A percentile compares a stretch with the other conserved stretches of the same genome.
Evolutionary conservation across 495 filamentous ascomycete species (phyloP).

Genomic region (Niebla homalea): DNA sequence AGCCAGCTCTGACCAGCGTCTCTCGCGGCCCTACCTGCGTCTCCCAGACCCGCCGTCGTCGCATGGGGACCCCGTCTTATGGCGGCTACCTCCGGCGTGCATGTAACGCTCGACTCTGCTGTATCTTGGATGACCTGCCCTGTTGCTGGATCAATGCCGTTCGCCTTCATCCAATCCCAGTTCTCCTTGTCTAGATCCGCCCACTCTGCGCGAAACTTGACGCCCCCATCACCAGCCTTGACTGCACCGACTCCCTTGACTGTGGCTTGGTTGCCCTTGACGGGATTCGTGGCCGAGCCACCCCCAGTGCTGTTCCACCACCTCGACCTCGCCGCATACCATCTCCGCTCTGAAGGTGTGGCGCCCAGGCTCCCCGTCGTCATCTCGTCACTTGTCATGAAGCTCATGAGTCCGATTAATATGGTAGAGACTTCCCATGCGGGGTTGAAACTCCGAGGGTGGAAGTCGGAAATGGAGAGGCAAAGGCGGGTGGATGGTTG

Average conservation of each 20-base stretch:
- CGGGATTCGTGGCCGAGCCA: slow-evolving; percentile 50
- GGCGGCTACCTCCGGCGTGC: slow-evolving; percentile 52
- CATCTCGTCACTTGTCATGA: slow-evolving; percentile 99
- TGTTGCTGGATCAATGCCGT: slow-evolving; percentile 65
- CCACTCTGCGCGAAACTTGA: slow-evolving; percentile 84
- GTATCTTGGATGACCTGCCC: slow-evolving; percentile 42
- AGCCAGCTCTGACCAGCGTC: slow-evolving; percentile 74
- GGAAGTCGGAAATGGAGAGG: slow-evolving; percentile 91
- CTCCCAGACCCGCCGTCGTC: slow-evolving; percentile 59
- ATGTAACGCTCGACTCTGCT: slow-evolving; percentile 19
- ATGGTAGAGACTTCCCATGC: slow-evolving; percentile 99
- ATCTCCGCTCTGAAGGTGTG: slow-evolving; percentile 62
- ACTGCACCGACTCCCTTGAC: slow-evolving; percentile 51
- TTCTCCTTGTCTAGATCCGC: slow-evolving; percentile 83
- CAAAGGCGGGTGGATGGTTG: slow-evolving; percentile 85
- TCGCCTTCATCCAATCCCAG: slow-evolving; percentile 81
- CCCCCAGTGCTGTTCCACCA: slow-evolving; percentile 99
- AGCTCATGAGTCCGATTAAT: slow-evolving; percentile 81
- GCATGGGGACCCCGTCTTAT: slow-evolving; percentile 51
- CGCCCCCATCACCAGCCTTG: slow-evolving; percentile 78
- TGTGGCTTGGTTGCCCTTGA: slow-evolving; percentile 31
- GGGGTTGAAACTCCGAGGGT: slow-evolving; percentile 94
- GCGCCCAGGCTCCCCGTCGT: slow-evolving; percentile 86
- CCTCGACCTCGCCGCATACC: slow-evolving; percentile 60
- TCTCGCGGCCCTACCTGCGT: slow-evolving; percentile 63